Percentiles rank a stretch among this genome's conserved stretches.
Evolutionary conservation across 139 green algal genomes (phyloP).

Genomic region (Coccomyxa sp.): DNA sequence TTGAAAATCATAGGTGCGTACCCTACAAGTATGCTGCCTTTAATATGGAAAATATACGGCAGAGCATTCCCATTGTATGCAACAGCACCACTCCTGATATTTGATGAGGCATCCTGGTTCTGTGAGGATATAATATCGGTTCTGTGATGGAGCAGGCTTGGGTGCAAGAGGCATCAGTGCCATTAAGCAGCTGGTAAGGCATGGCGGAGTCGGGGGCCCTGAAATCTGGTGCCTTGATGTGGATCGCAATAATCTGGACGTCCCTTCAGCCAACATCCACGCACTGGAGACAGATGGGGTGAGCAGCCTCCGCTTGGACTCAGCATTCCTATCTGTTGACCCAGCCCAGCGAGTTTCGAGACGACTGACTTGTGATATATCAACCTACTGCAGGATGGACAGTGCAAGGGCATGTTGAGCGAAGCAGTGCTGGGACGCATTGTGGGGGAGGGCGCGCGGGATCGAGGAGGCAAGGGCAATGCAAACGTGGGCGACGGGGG

Average conservation of each 20-base stretch:
- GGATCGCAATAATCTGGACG: slow-evolving; percentile 28
- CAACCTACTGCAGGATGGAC: background rate
- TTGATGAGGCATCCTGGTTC: too few relatives aligned
- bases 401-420: background rate
- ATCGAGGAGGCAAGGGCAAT: slow-evolving; percentile 38
- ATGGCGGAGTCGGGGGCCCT: slow-evolving; percentile 2
- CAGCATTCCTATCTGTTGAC: too few relatives aligned
- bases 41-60: too few relatives aligned
- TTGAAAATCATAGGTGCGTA: slow-evolving; percentile 19
- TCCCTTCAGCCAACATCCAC: slow-evolving; percentile 7
- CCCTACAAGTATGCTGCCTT: background rate
- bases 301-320: too few relatives aligned
- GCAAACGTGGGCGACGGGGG: slow-evolving; percentile 12
- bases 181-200: slow-evolving; percentile 38
- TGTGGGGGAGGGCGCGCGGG: slow-evolving; percentile 27
- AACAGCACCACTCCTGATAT: too few relatives aligned
- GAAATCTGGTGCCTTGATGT: slow-evolving; percentile 47
- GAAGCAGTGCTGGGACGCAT: slow-evolving; percentile 15
- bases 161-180: slow-evolving; percentile 56
- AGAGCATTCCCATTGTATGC: too few relatives aligned
- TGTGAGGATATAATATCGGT: too few relatives aligned
- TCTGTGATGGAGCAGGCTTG: slow-evolving; percentile 33
- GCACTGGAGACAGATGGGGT: background rate
- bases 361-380: too few relatives aligned
- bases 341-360: too few relatives aligned